Evolutionary conservation across 768 basidiomycete genomes (phyloP).

Genomic region (Pholiota molesta): DNA sequence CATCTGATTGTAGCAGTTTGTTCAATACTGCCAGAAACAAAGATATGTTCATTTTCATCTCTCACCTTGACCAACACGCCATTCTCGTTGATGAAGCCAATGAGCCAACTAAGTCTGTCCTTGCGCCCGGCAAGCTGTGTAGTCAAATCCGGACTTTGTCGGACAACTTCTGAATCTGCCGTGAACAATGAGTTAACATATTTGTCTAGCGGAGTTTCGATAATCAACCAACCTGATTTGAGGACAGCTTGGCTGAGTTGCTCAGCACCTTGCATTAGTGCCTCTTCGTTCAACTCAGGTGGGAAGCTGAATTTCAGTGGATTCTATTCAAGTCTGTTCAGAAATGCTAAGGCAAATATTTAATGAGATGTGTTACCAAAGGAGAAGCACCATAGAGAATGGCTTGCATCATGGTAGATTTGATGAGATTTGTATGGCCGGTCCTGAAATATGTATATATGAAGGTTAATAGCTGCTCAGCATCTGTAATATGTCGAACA

Average conservation of each 20-base stretch:
- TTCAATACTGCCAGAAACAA: background rate
- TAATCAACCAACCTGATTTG: constrained; percentile 58
- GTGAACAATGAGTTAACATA: background rate
- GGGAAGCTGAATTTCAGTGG: constrained; percentile 82
- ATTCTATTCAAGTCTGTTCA: constrained; percentile 45
- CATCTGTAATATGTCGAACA: background rate
- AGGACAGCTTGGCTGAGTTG: constrained; percentile 73
- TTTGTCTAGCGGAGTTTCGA: constrained; percentile 12
- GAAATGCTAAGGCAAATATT: background rate
- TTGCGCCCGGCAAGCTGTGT: constrained; percentile 76
- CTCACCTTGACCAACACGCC: constrained; percentile 73
- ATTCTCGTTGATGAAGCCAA: constrained; percentile 88
- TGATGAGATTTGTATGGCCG: constrained; percentile 69
- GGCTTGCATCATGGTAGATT: constrained; percentile 82
- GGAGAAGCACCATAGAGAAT: constrained; percentile 75
- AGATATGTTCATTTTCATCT: background rate
- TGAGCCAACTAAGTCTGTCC: constrained; percentile 80
- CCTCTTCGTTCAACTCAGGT: constrained; percentile 77
- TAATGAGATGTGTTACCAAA: constrained; percentile 43
- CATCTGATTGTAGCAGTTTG: constrained; percentile 50
- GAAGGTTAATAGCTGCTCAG: constrained; percentile 8
- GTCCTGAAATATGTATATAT: constrained; percentile 37
- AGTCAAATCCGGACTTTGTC: constrained; percentile 78
- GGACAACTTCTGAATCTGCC: constrained; percentile 66
- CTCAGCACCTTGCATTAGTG: constrained; percentile 78